Percentiles rank a stretch among this genome's conserved stretches.
These are phyloP conservation scores for Pseudisothecium myosuroides DNA, from an alignment of 225 moss, liverwort and hornwort genomes.

Conservation along the genomic window DNA sequence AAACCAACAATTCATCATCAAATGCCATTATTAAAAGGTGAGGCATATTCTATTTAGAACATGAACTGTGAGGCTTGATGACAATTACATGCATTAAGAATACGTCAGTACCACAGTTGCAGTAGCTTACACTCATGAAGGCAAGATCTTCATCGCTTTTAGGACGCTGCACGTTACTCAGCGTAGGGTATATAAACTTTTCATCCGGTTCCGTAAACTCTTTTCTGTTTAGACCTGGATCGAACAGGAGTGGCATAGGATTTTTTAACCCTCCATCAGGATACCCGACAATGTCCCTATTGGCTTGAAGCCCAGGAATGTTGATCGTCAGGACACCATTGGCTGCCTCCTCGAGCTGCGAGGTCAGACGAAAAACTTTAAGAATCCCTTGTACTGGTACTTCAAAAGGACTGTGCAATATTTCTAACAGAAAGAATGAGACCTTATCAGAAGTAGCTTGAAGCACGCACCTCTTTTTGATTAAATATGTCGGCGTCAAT, in stretches of 20 bases:
- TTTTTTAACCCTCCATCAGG: conserved; percentile 39
- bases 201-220: conserved; percentile 2
- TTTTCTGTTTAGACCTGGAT: conserved; percentile 25
- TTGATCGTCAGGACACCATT: conserved; percentile 21
- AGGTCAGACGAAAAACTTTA: not conserved
- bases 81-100: not conserved
- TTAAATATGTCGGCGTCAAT: conserved; percentile 33
- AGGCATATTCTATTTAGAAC: not conserved
- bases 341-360: conserved; percentile 34
- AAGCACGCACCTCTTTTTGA: conserved; percentile 12
- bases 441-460: not conserved
- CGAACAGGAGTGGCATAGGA: conserved; percentile 34
- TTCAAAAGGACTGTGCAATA: not conserved
- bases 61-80: not conserved
- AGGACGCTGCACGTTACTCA: conserved; percentile 28
- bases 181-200: conserved; percentile 25
- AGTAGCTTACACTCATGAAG: conserved; percentile 36
- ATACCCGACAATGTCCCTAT: conserved; percentile 19
- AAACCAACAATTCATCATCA: not conserved
- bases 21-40: not conserved
- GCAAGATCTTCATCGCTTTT: conserved; percentile 51
- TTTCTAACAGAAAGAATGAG: not conserved
- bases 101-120: not conserved
- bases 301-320: conserved; percentile 37
- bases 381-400: not conserved